Evolutionary conservation across 768 basidiomycete genomes (phyloP).

Genomic region (Tylopilus balloui): DNA sequence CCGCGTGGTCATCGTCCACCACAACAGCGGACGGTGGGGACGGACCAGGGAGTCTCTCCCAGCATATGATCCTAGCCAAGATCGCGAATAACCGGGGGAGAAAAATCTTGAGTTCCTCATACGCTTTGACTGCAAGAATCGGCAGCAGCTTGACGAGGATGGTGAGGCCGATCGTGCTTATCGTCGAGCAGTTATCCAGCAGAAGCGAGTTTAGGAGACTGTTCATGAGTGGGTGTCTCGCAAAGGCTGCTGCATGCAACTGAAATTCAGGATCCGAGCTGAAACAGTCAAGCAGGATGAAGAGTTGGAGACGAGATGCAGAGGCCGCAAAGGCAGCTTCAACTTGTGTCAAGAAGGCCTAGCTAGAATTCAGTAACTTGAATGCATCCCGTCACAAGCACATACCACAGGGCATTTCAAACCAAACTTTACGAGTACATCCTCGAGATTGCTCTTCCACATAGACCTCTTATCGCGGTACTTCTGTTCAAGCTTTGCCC

Average conservation of each 20-base stretch:
- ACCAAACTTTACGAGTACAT: constrained; percentile 64
- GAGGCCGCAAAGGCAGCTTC: constrained; percentile 58
- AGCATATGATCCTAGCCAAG: constrained; percentile 68
- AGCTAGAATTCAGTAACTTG: constrained; percentile 6
- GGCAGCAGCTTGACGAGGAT: constrained; percentile 71
- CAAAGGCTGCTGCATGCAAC: constrained; percentile 45
- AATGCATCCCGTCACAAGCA: constrained; percentile 13
- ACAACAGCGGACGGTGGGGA: constrained; percentile 29
- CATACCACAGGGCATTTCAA: constrained; percentile 61
- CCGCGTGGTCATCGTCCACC: constrained; percentile 36
- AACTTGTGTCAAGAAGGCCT: constrained; percentile 72
- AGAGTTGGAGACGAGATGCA: constrained; percentile 61
- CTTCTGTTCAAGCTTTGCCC: constrained; percentile 60
- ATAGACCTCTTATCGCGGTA: constrained; percentile 54
- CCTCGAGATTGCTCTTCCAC: constrained; percentile 80
- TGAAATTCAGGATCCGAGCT: constrained; percentile 53
- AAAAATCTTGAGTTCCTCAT: constrained; percentile 48
- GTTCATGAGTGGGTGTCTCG: constrained; percentile 57
- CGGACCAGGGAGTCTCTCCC: constrained; percentile 53
- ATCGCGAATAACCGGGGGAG: constrained; percentile 65
- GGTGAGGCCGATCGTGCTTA: constrained; percentile 59
- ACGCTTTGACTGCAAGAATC: constrained; percentile 62
- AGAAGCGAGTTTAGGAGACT: constrained; percentile 64
- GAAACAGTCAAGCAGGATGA: constrained; percentile 61
- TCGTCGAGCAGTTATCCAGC: constrained; percentile 71